These are phyloP conservation scores for Dittrichia graveolens DNA, from an alignment of 129 eudicot genomes.

Conservation along the genomic window DNA sequence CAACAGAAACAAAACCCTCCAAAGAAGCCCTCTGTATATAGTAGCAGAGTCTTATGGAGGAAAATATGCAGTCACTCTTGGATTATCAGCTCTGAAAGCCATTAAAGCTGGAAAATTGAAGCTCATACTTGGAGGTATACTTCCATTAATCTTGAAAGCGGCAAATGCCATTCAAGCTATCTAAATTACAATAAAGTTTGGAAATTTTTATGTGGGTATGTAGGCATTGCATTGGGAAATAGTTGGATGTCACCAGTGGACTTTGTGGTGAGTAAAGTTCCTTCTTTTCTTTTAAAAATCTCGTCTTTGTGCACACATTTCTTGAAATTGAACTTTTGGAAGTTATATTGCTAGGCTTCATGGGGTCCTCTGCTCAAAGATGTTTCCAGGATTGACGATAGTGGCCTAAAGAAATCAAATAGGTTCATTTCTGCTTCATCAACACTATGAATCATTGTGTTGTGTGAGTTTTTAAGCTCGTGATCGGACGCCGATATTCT, in stretches of 20 bases:
- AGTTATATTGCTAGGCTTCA: constrained; percentile 33
- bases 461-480: constrained; percentile 20
- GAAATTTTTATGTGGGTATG: constrained; percentile 24
- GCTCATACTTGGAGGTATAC: constrained; percentile 47
- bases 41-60: constrained; percentile 72
- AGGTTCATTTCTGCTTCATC: constrained; percentile 38
- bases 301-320: neutral
- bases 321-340: constrained; percentile 7
- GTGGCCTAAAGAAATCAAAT: constrained; percentile 35
- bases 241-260: constrained; percentile 64
- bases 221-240: constrained; percentile 65
- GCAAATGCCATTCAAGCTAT: neutral
- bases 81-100: constrained; percentile 49
- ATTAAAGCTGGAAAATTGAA: constrained; percentile 41
- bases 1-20: constrained; percentile 39
- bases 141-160: neutral
- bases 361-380: constrained; percentile 65
- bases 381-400: constrained; percentile 45
- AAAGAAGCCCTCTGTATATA: constrained; percentile 51
- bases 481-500: neutral
- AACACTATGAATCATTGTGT: constrained; percentile 23
- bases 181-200: neutral
- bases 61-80: constrained; percentile 59
- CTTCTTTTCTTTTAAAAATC: neutral
- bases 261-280: constrained; percentile 48